These are phyloP conservation scores for Paracamarosporium sp. DNA, from an alignment of 2,329 filamentous ascomycete genomes.

Conservation along the genomic window DNA sequence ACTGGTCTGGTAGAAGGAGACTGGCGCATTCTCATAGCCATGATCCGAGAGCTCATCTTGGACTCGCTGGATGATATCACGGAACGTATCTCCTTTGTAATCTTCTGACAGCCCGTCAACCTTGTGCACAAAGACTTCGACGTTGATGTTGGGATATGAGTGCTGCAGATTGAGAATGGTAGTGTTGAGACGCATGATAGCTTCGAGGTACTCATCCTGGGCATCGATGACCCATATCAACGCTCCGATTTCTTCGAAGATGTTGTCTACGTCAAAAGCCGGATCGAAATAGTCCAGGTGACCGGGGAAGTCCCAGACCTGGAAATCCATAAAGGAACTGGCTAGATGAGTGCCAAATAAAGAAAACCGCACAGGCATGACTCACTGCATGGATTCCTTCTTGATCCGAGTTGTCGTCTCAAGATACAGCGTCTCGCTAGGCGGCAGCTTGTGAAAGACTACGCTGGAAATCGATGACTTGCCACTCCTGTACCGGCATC, in stretches of 20 bases:
- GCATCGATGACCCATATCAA: constrained; percentile 99
- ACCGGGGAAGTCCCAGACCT: constrained; percentile 96
- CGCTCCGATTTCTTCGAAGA: constrained; percentile 93
- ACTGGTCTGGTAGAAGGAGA: constrained; percentile 94
- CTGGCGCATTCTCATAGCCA: constrained; percentile 89
- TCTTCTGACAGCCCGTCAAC: constrained; percentile 97
- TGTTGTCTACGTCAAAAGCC: constrained; percentile 87
- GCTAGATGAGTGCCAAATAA: neutral
- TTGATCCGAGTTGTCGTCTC: constrained; percentile 95
- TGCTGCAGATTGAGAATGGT: constrained; percentile 90
- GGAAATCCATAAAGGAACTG: constrained; percentile 98
- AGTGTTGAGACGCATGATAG: constrained; percentile 82
- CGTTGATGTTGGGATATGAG: constrained; percentile 90
- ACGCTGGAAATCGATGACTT: constrained; percentile 99
- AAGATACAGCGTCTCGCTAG: constrained; percentile 92
- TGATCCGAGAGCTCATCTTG: constrained; percentile 94
- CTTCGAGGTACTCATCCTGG: constrained; percentile 96
- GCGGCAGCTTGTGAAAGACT: constrained; percentile 97
- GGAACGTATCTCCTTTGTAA: constrained; percentile 93
- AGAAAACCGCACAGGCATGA: constrained; percentile 18
- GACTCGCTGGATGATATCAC: constrained; percentile 94
- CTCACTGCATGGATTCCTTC: constrained; percentile 93
- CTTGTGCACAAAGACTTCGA: constrained; percentile 99
- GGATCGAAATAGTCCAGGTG: constrained; percentile 93
- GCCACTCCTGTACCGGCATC: constrained; percentile 72